These are phyloP conservation scores for Firmiana major DNA, from an alignment of 345 rosid genomes.

Conservation along the genomic window DNA sequence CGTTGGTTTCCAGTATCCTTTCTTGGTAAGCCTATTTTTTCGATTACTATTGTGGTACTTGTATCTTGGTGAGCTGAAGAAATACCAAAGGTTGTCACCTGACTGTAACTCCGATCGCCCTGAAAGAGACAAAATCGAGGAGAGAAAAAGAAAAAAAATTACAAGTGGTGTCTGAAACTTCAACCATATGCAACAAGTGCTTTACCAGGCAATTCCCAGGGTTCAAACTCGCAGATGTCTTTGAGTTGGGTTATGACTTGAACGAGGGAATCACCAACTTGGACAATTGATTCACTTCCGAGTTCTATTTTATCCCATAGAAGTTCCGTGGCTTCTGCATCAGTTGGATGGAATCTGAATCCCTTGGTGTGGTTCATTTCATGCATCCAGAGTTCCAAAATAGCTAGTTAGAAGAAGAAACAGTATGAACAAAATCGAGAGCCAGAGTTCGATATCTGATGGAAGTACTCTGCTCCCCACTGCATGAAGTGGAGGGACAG, in stretches of 20 bases:
- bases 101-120: background rate
- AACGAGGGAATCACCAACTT: background rate
- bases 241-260: background rate
- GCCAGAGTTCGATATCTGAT: background rate
- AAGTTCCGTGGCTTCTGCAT: background rate
- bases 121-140: background rate
- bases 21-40: background rate
- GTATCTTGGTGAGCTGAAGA: constrained; percentile 12
- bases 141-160: background rate
- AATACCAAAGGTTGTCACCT: background rate
- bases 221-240: constrained; percentile 10
- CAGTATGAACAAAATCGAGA: background rate
- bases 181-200: background rate
- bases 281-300: constrained; percentile 7
- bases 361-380: constrained; percentile 1
- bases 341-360: constrained; percentile 15
- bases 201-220: constrained; percentile 5
- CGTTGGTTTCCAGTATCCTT: constrained; percentile 14
- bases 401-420: background rate
- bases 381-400: background rate
- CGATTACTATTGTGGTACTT: background rate
- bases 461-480: background rate
- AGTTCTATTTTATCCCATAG: background rate
- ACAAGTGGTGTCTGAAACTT: background rate
- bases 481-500: background rate